Percentiles rank a stretch among this genome's conserved stretches.
Evolutionary conservation across 305 asterid genomes (phyloP).

Genomic region (Fraxinus floribunda): DNA sequence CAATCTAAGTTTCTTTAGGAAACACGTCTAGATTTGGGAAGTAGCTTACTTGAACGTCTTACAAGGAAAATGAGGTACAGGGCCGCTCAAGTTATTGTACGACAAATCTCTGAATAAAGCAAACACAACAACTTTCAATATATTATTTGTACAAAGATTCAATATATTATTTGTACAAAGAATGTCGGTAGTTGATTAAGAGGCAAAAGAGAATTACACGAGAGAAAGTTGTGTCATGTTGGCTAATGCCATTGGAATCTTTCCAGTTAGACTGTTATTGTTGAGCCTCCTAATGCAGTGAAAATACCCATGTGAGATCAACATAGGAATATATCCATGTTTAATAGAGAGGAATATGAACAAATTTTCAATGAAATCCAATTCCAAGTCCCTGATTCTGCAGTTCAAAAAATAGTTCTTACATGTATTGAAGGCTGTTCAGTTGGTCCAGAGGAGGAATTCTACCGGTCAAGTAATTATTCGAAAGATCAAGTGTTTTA

Average conservation of each 20-base stretch:
- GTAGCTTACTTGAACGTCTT: slow-evolving; percentile 75
- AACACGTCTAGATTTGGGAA: not conserved
- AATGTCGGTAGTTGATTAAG: not conserved
- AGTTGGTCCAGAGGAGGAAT: slow-evolving; percentile 68
- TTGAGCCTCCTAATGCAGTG: slow-evolving; percentile 73
- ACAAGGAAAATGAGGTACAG: slow-evolving; percentile 69
- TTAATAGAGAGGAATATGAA: not conserved
- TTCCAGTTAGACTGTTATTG: slow-evolving; percentile 74
- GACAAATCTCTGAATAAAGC: slow-evolving; percentile 70
- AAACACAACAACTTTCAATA: slow-evolving; percentile 19
- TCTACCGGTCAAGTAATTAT: slow-evolving; percentile 58
- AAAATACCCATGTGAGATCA: slow-evolving; percentile 17
- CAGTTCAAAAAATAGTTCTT: slow-evolving; percentile 21
- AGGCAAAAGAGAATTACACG: slow-evolving; percentile 51
- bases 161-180: not conserved
- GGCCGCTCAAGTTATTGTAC: slow-evolving; percentile 88
- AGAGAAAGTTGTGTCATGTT: slow-evolving; percentile 76
- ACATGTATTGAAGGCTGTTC: slow-evolving; percentile 73
- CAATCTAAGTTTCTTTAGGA: slow-evolving; percentile 15
- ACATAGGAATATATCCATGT: not conserved
- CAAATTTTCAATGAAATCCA: not conserved
- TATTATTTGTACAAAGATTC: no score
- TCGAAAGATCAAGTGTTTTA: slow-evolving; percentile 85
- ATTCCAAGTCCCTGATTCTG: not conserved
- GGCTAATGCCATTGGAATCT: slow-evolving; percentile 67